These are phyloP conservation scores for Spizellomyces punctatus DNA, from an alignment of 192 early-diverging fungal genomes.

Conservation along the genomic window DNA sequence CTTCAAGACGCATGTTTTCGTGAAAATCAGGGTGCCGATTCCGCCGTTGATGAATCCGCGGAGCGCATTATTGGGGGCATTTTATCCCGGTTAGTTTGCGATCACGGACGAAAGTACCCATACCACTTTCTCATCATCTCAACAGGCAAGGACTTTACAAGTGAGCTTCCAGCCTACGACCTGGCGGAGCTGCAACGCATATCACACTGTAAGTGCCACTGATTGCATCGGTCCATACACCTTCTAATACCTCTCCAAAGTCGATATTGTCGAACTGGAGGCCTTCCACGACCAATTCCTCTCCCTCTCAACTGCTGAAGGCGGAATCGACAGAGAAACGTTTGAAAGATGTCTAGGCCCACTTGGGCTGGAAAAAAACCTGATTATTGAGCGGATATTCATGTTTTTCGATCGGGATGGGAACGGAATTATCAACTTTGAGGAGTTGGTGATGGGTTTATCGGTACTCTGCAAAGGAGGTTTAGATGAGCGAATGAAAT, in stretches of 20 bases:
- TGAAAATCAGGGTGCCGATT: slow-evolving; percentile 89
- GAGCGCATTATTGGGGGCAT: slow-evolving; percentile 66
- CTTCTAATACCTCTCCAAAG: slow-evolving; percentile 37
- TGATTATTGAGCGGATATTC: slow-evolving; percentile 88
- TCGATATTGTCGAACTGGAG: slow-evolving; percentile 82
- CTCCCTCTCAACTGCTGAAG: slow-evolving; percentile 70
- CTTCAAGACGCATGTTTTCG: slow-evolving; percentile 77
- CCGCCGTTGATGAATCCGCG: slow-evolving; percentile 86
- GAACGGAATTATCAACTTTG: slow-evolving; percentile 76
- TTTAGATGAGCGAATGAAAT: slow-evolving; percentile 84
- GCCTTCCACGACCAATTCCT: slow-evolving; percentile 88
- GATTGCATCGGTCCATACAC: background rate
- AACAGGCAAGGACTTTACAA: slow-evolving; percentile 26
- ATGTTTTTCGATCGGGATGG: slow-evolving; percentile 85
- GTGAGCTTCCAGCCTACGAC: slow-evolving; percentile 35
- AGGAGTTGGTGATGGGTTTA: slow-evolving; percentile 81
- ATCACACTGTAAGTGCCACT: slow-evolving; percentile 69
- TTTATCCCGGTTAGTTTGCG: slow-evolving; percentile 73
- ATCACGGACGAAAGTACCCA: slow-evolving; percentile 3
- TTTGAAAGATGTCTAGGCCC: slow-evolving; percentile 89
- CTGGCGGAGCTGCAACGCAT: slow-evolving; percentile 53
- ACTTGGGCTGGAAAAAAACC: slow-evolving; percentile 77
- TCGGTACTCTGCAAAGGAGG: slow-evolving; percentile 84
- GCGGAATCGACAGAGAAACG: slow-evolving; percentile 75
- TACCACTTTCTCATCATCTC: background rate